A percentile compares a stretch with the other conserved stretches of the same genome.
These are phyloP conservation scores for Cutaneotrichosporon sp. DNA, from an alignment of 1,284 basidiomycete species.

Conservation along the genomic window DNA sequence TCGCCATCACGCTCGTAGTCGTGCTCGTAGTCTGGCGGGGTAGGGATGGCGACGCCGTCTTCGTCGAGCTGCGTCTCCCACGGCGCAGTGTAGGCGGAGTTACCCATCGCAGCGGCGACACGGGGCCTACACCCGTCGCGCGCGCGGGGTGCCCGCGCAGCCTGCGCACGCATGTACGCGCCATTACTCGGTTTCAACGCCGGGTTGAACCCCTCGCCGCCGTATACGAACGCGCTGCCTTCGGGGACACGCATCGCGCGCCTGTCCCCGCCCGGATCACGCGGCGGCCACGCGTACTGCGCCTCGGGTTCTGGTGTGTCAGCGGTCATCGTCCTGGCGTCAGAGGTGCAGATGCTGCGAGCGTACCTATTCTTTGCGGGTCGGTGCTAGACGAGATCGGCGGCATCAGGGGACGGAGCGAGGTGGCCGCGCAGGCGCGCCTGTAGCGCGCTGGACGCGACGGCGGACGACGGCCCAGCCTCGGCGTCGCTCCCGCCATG, in stretches of 20 bases:
- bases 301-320: slow-evolving; percentile 42
- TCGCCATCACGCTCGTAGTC: slow-evolving; percentile 5
- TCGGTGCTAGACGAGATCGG: slow-evolving; percentile 9
- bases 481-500: slow-evolving; percentile 2
- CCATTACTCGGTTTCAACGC: slow-evolving; percentile 58
- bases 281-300: slow-evolving; percentile 53
- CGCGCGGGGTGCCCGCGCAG: slow-evolving; percentile 5
- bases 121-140: slow-evolving; percentile 53
- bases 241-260: slow-evolving; percentile 37
- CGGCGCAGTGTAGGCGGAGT: neutral
- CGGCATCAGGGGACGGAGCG: neutral
- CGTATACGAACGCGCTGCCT: slow-evolving; percentile 75
- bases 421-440: slow-evolving; percentile 19
- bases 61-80: slow-evolving; percentile 45
- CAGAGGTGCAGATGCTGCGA: neutral
- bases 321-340: neutral
- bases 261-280: slow-evolving; percentile 46
- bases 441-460: slow-evolving; percentile 8
- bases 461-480: neutral
- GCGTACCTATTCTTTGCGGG: slow-evolving; percentile 2
- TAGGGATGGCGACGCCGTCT: slow-evolving; percentile 50
- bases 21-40: slow-evolving; percentile 4
- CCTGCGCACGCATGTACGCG: neutral
- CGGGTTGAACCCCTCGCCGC: slow-evolving; percentile 63
- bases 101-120: neutral